Percentiles rank a stretch among this genome's conserved stretches.
phyloP scores from a whole-genome alignment of 2,329 filamentous ascomycete genomes.

The Alternaria arbusti region DNA sequence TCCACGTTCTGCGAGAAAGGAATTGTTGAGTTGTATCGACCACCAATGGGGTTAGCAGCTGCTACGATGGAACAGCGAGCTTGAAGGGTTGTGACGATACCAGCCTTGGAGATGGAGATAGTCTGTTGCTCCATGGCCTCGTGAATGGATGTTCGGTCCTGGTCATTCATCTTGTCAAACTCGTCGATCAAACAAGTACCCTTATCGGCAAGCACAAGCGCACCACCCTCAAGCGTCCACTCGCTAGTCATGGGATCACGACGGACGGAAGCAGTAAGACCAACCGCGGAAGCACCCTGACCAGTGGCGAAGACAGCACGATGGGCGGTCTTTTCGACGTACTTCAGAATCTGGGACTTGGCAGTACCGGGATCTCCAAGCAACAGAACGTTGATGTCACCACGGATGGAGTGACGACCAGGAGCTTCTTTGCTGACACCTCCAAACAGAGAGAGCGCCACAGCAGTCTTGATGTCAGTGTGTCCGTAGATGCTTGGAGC shows the following conservation, averaged over 20 bases:
- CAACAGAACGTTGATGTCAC: slow-evolving; percentile 96
- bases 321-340: slow-evolving; percentile 96
- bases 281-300: slow-evolving; percentile 94
- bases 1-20: slow-evolving; percentile 97
- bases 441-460: slow-evolving; percentile 91
- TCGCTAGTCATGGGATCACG: slow-evolving; percentile 94
- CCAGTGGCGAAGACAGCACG: slow-evolving; percentile 97
- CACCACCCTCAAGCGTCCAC: slow-evolving; percentile 96
- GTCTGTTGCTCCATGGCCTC: slow-evolving; percentile 99
- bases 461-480: slow-evolving; percentile 94
- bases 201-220: slow-evolving; percentile 90
- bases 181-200: slow-evolving; percentile 97
- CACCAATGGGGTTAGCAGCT: slow-evolving; percentile 94
- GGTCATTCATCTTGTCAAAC: slow-evolving; percentile 99
- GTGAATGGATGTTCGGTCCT: slow-evolving; percentile 97
- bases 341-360: slow-evolving; percentile 97
- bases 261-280: slow-evolving; percentile 95
- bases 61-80: slow-evolving; percentile 96
- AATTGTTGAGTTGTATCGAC: slow-evolving; percentile 94
- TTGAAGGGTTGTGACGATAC: slow-evolving; percentile 96
- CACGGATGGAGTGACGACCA: slow-evolving; percentile 87
- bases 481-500: slow-evolving; percentile 98
- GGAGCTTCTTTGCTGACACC: slow-evolving; percentile 91
- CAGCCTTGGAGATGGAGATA: slow-evolving; percentile 97
- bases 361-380: slow-evolving; percentile 97